Conservation (phyloP, 306 rosid genomes). For the Acacia melanoxylon region DNA sequence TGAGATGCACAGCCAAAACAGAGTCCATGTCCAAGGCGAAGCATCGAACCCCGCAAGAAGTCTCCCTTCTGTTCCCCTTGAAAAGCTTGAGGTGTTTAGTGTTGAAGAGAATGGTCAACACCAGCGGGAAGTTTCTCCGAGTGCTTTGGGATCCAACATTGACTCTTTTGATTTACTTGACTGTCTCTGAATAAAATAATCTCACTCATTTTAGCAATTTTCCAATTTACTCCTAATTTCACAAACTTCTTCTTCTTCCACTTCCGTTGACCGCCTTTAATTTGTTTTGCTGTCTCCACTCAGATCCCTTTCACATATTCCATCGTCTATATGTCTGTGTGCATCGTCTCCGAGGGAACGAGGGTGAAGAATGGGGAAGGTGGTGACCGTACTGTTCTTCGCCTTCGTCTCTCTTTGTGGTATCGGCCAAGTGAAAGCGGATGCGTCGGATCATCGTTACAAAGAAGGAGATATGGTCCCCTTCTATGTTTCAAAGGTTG, state of each 20-base stretch:
- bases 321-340: background rate
- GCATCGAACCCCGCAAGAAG: background rate
- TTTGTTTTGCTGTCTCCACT: background rate
- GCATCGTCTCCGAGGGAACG: background rate
- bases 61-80: background rate
- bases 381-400: background rate
- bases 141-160: background rate
- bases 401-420: background rate
- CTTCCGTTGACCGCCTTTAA: background rate
- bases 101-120: background rate
- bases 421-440: constrained; percentile 17
- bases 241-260: background rate
- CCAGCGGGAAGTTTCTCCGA: background rate
- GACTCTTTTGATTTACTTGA: background rate
- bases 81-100: background rate
- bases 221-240: background rate
- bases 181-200: background rate
- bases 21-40: background rate
- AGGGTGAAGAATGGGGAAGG: constrained; percentile 17
- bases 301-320: background rate
- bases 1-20: background rate
- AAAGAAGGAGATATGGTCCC: constrained; percentile 29
- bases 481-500: constrained; percentile 31
- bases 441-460: constrained; percentile 28
- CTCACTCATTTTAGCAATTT: background rate